Conservation (phyloP, 305 asterid species). For the Fraxinus sp. region DNA sequence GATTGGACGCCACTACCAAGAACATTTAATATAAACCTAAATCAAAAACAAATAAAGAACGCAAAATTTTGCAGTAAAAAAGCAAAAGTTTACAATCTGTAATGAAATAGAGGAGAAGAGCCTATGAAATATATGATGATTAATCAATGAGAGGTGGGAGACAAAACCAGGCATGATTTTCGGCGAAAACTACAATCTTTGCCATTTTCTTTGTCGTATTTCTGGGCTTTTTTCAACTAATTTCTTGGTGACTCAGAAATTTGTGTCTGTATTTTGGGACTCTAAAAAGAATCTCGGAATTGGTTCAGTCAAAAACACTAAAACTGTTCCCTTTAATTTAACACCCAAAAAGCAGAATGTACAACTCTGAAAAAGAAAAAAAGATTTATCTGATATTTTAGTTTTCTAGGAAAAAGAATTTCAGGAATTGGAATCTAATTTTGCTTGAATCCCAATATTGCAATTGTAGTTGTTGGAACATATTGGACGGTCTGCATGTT, state of each 20-base stretch:
- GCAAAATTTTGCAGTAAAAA: neutral
- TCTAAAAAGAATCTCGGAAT: conserved; percentile 58
- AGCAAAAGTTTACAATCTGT: neutral
- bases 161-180: conserved; percentile 42
- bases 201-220: conserved; percentile 50
- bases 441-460: neutral
- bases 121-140: conserved; percentile 50
- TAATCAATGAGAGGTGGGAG: conserved; percentile 53
- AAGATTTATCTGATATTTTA: neutral
- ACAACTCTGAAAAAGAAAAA: neutral
- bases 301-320: conserved; percentile 38
- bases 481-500: neutral
- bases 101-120: neutral
- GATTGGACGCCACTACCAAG: neutral
- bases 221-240: conserved; percentile 30
- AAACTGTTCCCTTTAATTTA: conserved; percentile 28
- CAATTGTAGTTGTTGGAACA: neutral
- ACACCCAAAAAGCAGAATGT: conserved; percentile 1
- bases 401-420: neutral
- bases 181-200: conserved; percentile 41
- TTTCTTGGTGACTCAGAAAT: conserved; percentile 38
- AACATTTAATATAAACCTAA: neutral
- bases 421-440: neutral
- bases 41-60: neutral
- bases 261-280: conserved; percentile 45